These are phyloP conservation scores for Penicillium brasilianum DNA, from an alignment of 2,329 filamentous ascomycete species.

Conservation along the genomic window DNA sequence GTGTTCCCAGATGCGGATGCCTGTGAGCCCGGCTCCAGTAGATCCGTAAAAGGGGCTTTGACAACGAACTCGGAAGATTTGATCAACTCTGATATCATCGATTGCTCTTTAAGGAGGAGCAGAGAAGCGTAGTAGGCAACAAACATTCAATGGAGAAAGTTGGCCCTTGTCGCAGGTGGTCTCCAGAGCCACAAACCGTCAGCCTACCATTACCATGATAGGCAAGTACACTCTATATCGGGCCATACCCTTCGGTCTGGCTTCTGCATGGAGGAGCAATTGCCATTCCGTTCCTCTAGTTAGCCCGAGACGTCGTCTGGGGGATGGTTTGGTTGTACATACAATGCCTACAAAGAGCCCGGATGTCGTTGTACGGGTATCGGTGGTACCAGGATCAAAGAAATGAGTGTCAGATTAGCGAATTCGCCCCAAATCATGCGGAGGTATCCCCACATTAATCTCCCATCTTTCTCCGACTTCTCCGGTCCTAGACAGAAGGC, in stretches of 20 bases:
- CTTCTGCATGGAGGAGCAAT: not conserved
- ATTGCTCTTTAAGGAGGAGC: not conserved
- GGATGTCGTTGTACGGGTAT: not conserved
- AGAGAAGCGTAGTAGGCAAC: not conserved
- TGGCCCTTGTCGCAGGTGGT: not conserved
- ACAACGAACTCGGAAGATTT: not conserved
- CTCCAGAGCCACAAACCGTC: not conserved
- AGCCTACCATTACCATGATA: no score
- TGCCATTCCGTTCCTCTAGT: not conserved
- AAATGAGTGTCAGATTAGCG: not conserved
- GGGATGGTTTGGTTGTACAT: no score
- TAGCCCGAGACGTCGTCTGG: not conserved
- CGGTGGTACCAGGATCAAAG: not conserved
- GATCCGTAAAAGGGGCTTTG: not conserved
- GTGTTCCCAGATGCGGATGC: no score
- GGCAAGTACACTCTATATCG: no score
- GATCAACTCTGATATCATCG: not conserved
- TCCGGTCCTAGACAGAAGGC: constrained; percentile 7
- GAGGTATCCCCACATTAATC: not conserved
- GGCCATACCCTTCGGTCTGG: not conserved
- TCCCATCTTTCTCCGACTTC: constrained; percentile 8
- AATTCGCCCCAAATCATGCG: not conserved
- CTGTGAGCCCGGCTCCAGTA: not conserved
- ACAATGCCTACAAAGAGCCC: not conserved
- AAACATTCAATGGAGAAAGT: not conserved